Base-by-base conservation (phyloP, 1,139 yeast genomes). In the Nakaseomyces sp. region DNA sequence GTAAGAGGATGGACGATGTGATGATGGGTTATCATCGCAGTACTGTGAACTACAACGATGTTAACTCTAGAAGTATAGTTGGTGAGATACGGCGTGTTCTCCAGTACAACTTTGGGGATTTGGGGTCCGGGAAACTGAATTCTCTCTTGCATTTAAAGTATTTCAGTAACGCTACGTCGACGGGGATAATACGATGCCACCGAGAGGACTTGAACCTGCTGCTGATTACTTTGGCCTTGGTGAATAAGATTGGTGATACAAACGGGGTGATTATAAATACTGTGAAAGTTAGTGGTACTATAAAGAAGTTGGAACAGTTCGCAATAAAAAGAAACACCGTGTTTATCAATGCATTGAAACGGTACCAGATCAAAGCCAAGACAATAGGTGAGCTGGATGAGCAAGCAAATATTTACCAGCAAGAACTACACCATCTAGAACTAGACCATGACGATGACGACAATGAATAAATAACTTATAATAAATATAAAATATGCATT, bases 221-320 rank as follows among this genome's bases (percentile, higher is more conserved):
- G 1, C 69, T 86, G 51, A 88, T 83, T 0, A 86, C 95, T 0
- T 60, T 89, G 50, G 71, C 85, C 0, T 67, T 83, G 47, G 74
- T 87, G n/a, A 71, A 69, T 38, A 65, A 67, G 24, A 55, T 87
- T 1, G 79, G 72, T 25, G 76, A 73, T n/a, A 60, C 44, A 4
- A 48, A 62, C 29, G 67, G 68, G 4, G 77, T 81, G 8, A 72
- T 82, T 4, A 62, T 88, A 7, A 70, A 79, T 44, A 80, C 86
- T 33, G 66, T 75, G 2, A 81, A 84, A 49, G 79, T 86, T 0
- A 81, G 95, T 55, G 97, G 96, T 0, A 88, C 97, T 0, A 88
- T 91, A 38, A 82, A 81, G 59, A 87, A 87, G 58, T 75, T 94
- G 56, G 94, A 88, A 59, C 74, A 79, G 52, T 76, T 70, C 48